Percentiles rank a stretch among this genome's conserved stretches.
phyloP scores from a whole-genome alignment of 352 stramenopile species.

The Albugo candida region DNA sequence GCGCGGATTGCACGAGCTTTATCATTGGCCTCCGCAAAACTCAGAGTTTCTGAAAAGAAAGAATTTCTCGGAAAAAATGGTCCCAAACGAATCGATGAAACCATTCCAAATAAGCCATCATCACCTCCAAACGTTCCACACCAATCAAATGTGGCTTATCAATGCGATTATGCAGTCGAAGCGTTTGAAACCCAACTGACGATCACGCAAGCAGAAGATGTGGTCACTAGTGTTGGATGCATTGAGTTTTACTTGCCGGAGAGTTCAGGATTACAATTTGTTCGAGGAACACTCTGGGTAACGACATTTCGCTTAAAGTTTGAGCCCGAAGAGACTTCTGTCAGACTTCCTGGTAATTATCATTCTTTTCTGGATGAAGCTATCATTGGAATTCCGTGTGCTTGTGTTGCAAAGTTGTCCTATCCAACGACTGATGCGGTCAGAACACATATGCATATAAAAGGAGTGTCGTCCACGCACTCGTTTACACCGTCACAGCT shows the following conservation, averaged over 20 bases:
- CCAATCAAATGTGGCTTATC: not conserved
- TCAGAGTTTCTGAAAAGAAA: conserved; percentile 1
- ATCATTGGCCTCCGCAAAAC: conserved; percentile 27
- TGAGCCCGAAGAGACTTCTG: conserved; percentile 26
- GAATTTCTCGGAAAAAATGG: not conserved
- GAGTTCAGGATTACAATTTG: conserved; percentile 16
- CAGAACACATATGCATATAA: not conserved
- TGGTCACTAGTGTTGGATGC: not conserved
- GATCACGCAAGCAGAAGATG: not conserved
- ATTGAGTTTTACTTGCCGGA: conserved; percentile 29
- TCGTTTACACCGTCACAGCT: conserved; percentile 25
- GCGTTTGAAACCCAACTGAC: not conserved
- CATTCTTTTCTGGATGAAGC: conserved; percentile 40
- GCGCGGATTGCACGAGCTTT: conserved; percentile 60
- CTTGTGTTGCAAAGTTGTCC: conserved; percentile 35
- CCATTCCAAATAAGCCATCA: not conserved
- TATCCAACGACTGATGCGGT: conserved; percentile 25
- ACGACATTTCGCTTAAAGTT: conserved; percentile 56
- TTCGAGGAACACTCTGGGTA: conserved; percentile 38
- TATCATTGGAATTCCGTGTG: conserved; percentile 35
- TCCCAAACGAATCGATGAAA: not conserved
- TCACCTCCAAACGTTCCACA: not conserved
- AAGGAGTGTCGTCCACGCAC: conserved; percentile 3
- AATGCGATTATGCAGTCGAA: not conserved
- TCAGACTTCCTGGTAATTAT: conserved; percentile 21